phyloP scores from a whole-genome alignment of 2,329 filamentous ascomycete genomes.

The Teratosphaeria epicoccoides region DNA sequence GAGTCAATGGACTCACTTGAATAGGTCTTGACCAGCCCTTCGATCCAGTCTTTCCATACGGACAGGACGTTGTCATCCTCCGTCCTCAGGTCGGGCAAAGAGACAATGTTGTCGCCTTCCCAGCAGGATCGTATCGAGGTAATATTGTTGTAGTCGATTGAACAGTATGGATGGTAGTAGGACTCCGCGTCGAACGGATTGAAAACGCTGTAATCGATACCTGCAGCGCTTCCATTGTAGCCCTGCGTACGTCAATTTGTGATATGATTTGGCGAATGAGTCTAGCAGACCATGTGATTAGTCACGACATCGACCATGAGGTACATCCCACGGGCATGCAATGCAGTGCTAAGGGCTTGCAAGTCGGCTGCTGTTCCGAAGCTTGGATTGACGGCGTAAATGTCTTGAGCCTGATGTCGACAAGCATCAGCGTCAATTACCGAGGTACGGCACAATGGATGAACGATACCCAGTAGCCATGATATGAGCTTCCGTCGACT shows the following conservation, averaged over 20 bases:
- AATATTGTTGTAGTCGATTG: constrained; percentile 44
- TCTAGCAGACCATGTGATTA: constrained; percentile 9
- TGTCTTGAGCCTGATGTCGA: constrained; percentile 26
- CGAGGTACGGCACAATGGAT: neutral
- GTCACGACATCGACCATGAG: constrained; percentile 3
- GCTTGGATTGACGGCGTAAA: constrained; percentile 30
- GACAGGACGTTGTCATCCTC: constrained; percentile 37
- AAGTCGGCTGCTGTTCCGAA: constrained; percentile 28
- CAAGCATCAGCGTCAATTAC: neutral
- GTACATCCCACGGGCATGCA: constrained; percentile 25
- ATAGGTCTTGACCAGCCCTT: constrained; percentile 48
- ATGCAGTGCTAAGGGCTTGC: constrained; percentile 21
- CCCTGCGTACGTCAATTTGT: neutral
- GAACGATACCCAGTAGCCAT: constrained; percentile 41
- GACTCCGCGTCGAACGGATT: constrained; percentile 1
- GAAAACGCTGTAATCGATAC: neutral
- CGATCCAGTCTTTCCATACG: constrained; percentile 48
- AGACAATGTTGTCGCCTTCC: constrained; percentile 41
- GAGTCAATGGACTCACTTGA: constrained; percentile 24
- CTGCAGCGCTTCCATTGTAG: neutral
- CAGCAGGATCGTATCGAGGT: constrained; percentile 36
- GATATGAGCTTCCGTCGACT: constrained; percentile 35
- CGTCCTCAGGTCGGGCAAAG: constrained; percentile 51
- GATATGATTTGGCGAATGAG: neutral
- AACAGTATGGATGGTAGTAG: constrained; percentile 1